Evolutionary conservation across 164 flowering plant species (phyloP), one percentile per base, ranked within the genome.

Genomic region (Magnolia sinica): DNA sequence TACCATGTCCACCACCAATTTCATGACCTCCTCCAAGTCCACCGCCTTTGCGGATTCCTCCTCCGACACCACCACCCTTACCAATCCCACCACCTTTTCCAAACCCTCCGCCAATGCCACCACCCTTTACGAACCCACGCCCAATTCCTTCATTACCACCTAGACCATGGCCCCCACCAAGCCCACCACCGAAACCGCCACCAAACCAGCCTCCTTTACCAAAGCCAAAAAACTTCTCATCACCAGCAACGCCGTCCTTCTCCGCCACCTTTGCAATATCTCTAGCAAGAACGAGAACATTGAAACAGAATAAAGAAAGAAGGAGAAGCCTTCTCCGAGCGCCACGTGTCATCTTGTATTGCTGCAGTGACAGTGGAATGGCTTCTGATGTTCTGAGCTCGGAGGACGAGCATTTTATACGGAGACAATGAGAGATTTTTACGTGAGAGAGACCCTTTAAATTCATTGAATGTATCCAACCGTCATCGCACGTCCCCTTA

Each of bases 31-130:
- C 66, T 0, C 73, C 78, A 31, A 14, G n/a, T 14, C 78, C 67
- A 7, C 77, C 59, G 6, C 58, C 72, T 50, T 7, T 24, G 7
- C 75, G 68, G 29, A 63, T 27, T 0, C 76, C 76, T 7, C 24
- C 50, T 1, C 77, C 77, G 1, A 27, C 61, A 23, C 77, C 77
- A 7, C 29, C 7, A 23, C 70, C 71, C 18, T 58, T 50, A 19
- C 76, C 79, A 1, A n/a, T 64, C 8, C 72, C 79, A 3, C 73
- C 77, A 8, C 77, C 77, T 9, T 50, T 51, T 10, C 74, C 74
- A 9, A 20, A 22, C 23, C 74, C 74, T 19, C 13, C 63, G 3
- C 74, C 74, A 24, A 63, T 37, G 5, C 74, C 74, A 7, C 5
- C n/a, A 22, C 65, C 74, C 7, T 22, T n/a, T 9, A 66, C 74